Percentiles rank a stretch among this genome's conserved stretches.
Conservation (phyloP, 1,284 basidiomycete genomes). For the Ceratobasidium sp. region DNA sequence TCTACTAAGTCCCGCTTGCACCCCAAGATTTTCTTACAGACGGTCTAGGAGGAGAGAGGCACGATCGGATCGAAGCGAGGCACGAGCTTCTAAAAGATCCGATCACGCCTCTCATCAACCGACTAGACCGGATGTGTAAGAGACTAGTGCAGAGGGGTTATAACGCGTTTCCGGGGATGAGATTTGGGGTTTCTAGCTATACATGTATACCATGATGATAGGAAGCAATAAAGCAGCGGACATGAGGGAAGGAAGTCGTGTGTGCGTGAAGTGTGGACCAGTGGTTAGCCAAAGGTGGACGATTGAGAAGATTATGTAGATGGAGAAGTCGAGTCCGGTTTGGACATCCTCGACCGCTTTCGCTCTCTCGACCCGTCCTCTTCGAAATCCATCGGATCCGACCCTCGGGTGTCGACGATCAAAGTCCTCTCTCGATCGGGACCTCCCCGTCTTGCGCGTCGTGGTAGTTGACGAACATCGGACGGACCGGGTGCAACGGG, state of each 20-base stretch:
- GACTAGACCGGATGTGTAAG: constrained; percentile 14
- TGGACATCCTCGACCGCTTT: constrained; percentile 53
- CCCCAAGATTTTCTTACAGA: constrained; percentile 12
- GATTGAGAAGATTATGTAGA: background rate
- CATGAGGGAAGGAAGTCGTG: background rate
- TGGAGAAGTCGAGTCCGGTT: background rate
- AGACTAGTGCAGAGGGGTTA: constrained; percentile 10
- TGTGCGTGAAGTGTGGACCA: background rate
- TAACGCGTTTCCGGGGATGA: no score
- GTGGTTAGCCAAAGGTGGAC: background rate
- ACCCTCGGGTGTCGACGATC: constrained; percentile 50
- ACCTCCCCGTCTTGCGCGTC: constrained; percentile 52
- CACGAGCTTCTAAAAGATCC: constrained; percentile 7
- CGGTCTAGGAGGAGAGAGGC: constrained; percentile 12
- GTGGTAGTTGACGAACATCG: constrained; percentile 49
- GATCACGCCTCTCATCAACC: constrained; percentile 11
- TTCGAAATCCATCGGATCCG: constrained; percentile 61
- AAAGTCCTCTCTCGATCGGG: constrained; percentile 3
- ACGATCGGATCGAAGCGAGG: background rate
- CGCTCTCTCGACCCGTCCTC: constrained; percentile 60
- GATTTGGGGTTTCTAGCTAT: constrained; percentile 1
- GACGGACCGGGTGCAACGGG: constrained; percentile 21
- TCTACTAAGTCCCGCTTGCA: no score
- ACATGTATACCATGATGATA: background rate
- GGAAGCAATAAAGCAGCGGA: background rate